phyloP scores from a whole-genome alignment of 2,329 filamentous ascomycete genomes.

The Penicillium fuscoglaucum region DNA sequence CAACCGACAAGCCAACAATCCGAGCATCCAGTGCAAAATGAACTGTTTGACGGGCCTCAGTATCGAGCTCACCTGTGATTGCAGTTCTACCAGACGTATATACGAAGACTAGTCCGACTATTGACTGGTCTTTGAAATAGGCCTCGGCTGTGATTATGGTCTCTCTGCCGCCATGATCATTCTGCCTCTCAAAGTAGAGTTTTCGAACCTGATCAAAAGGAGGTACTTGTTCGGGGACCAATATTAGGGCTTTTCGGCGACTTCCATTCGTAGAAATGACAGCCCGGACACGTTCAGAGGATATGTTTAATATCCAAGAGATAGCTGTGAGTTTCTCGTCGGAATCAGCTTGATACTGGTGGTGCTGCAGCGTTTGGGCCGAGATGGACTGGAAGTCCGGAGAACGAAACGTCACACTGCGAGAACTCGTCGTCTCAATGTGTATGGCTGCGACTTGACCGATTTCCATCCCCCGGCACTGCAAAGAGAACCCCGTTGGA shows the following conservation, averaged over 20 bases:
- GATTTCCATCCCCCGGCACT: not conserved
- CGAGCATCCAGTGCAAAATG: not conserved
- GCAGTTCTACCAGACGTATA: not conserved
- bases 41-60: not conserved
- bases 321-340: not conserved
- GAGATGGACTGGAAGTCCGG: not conserved
- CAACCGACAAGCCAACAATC: not conserved
- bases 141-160: not conserved
- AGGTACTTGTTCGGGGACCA: not conserved
- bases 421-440: not conserved
- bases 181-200: not conserved
- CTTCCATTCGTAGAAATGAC: not conserved
- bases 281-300: not conserved
- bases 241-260: not conserved
- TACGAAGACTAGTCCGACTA: not conserved
- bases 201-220: not conserved
- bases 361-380: not conserved
- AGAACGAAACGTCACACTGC: not conserved
- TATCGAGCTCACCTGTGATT: not conserved
- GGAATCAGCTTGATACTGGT: not conserved
- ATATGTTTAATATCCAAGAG: not conserved
- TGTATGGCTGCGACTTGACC: not conserved
- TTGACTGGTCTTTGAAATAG: not conserved
- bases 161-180: not conserved
- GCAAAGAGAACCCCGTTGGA: not conserved